Base-by-base conservation (phyloP, 2,329 filamentous ascomycete species). In the Pyrenochaeta sp. region DNA sequence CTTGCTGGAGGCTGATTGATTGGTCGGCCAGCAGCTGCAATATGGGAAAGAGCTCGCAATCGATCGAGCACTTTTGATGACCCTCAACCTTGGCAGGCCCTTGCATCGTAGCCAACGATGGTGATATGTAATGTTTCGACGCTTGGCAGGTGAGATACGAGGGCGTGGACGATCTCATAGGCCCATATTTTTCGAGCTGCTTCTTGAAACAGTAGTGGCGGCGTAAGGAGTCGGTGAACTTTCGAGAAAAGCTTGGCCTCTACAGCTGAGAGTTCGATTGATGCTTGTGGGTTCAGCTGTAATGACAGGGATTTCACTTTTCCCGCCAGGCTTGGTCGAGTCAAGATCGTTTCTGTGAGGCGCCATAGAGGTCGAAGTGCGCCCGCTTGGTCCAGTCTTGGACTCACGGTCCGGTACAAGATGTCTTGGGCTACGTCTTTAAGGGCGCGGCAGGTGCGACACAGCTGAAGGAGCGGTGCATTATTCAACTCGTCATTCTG, bases 131-230 rank as follows among this genome's bases (percentile, higher is more conserved):
- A 12, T 19, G 48, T 50, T n/a, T 43, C 49, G 9, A 44, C 5
- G 22, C 42, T 43, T 15, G 39, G 15, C 3, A 44, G 28, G 24
- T 43, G 39, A 8, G 9, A 34, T 5, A 43, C 3, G n/a, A 51
- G 30, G 25, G 19, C 27, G 24, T 51, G 34, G 27, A 51, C 19
- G 4, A 51, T 27, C 49, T 51, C 49, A 19, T 44, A 51, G 30
- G 49, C 15, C 49, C 37, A 44, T 25, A 42, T 36, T 40, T 6
- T 50, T 30, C 15, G 36, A 28, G 24, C 9, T 30, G 36, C 12
- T 10, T 36, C 19, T 32, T 50, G 36, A 22, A 27, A 15, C 48
- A 12, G 15, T 37, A 13, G 27, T 34, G 27, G 30, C 27, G 15
- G 8, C 4, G 30, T 32, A 3, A 30, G 28, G 22, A 28, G 22